phyloP scores from a whole-genome alignment of 768 basidiomycete genomes.

The Tephrocybe rancida region DNA sequence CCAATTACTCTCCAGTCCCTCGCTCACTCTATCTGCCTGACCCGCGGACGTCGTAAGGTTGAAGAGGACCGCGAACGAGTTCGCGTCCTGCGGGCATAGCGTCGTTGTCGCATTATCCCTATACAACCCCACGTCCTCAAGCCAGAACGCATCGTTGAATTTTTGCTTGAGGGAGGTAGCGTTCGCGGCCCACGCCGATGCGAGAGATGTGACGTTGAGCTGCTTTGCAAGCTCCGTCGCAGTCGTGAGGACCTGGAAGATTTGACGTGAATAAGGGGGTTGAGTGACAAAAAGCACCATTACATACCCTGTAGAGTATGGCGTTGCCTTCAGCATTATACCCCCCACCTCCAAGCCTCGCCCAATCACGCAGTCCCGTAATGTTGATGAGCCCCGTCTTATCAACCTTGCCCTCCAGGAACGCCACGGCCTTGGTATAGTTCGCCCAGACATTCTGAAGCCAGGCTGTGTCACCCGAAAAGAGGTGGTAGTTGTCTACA shows the following conservation, averaged over 20 bases:
- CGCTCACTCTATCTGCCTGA: conserved; percentile 45
- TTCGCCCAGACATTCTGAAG: conserved; percentile 53
- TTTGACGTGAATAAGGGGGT: not conserved
- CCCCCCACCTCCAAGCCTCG: conserved; percentile 54
- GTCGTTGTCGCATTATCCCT: conserved; percentile 56
- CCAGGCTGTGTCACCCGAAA: conserved; percentile 55
- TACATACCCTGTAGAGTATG: conserved; percentile 2
- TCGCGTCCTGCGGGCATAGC: conserved; percentile 58
- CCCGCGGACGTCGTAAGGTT: conserved; percentile 44
- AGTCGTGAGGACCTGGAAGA: conserved; percentile 46
- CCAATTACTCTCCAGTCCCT: conserved; percentile 54
- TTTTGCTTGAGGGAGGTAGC: conserved; percentile 48
- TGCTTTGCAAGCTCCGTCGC: conserved; percentile 44
- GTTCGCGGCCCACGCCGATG: conserved; percentile 41
- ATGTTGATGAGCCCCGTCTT: conserved; percentile 53
- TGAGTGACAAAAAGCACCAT: too few species aligned
- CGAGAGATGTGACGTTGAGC: conserved; percentile 35
- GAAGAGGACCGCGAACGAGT: conserved; percentile 56
- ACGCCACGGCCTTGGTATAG: conserved; percentile 58
- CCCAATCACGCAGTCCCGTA: conserved; percentile 62
- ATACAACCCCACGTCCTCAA: conserved; percentile 48
- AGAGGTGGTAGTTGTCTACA: conserved; percentile 57
- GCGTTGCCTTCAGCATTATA: conserved; percentile 58
- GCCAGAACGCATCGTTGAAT: conserved; percentile 59
- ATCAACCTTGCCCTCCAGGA: conserved; percentile 54